Evolutionary conservation across 1,284 basidiomycete genomes (phyloP).

Genomic region (Cryptococcus sp.): DNA sequence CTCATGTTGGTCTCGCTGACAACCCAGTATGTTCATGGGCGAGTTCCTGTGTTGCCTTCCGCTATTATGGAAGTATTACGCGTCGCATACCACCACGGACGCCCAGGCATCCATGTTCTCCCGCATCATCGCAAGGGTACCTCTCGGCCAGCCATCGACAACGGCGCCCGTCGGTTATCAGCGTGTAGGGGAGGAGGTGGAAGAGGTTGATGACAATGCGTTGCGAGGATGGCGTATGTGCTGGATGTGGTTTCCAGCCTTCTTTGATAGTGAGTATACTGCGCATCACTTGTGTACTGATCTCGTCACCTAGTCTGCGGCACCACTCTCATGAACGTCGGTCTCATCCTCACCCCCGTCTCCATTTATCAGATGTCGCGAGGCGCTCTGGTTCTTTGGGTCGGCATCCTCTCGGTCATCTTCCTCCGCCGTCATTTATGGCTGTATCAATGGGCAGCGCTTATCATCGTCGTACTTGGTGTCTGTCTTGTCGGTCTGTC

Average conservation of each 20-base stretch:
- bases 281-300: not conserved
- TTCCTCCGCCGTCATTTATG: slow-evolving; percentile 72
- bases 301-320: slow-evolving; percentile 38
- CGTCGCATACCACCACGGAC: slow-evolving; percentile 1
- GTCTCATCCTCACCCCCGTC: slow-evolving; percentile 91
- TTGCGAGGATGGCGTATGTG: slow-evolving; percentile 43
- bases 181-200: slow-evolving; percentile 47
- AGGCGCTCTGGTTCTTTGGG: slow-evolving; percentile 94
- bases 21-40: slow-evolving; percentile 65
- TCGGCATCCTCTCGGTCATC: slow-evolving; percentile 86
- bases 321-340: slow-evolving; percentile 85
- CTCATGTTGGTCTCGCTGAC: slow-evolving; percentile 12
- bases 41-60: slow-evolving; percentile 91
- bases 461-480: slow-evolving; percentile 86
- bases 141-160: slow-evolving; percentile 20
- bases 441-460: slow-evolving; percentile 72
- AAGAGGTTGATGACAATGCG: slow-evolving; percentile 11
- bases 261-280: slow-evolving; percentile 50
- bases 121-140: slow-evolving; percentile 24
- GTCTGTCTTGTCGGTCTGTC: slow-evolving; percentile 89
- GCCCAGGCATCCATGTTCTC: slow-evolving; percentile 28
- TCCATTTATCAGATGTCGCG: slow-evolving; percentile 99
- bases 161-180: slow-evolving; percentile 31
- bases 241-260: slow-evolving; percentile 53
- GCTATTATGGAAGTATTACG: slow-evolving; percentile 65